Conservation (phyloP, 495 filamentous ascomycete species). For the Neurospora sp. region DNA sequence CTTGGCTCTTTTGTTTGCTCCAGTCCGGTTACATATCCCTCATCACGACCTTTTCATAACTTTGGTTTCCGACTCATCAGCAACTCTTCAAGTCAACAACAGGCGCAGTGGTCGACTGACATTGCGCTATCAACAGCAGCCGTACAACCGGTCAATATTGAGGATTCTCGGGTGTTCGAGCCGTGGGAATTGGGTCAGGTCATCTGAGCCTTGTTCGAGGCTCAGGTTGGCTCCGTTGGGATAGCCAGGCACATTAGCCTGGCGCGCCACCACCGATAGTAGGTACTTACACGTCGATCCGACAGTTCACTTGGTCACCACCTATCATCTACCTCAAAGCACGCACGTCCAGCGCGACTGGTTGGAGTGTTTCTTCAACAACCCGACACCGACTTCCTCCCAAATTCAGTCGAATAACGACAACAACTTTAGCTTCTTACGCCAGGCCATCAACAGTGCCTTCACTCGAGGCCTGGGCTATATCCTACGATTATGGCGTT, state of each 20-base stretch:
- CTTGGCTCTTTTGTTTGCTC: neutral
- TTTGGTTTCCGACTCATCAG: neutral
- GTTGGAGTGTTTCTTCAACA: neutral
- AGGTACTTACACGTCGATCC: neutral
- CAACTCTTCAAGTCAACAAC: neutral
- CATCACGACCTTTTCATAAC: neutral
- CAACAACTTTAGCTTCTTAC: neutral
- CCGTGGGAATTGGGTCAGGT: neutral
- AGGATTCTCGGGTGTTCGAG: neutral
- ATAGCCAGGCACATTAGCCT: neutral
- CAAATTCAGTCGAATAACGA: neutral
- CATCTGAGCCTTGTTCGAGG: neutral
- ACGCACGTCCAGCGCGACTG: neutral
- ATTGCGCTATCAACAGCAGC: neutral
- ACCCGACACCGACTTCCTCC: neutral
- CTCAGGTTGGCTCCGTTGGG: neutral
- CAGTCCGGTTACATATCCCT: neutral
- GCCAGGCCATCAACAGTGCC: neutral
- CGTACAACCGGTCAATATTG: neutral
- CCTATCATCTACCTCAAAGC: neutral
- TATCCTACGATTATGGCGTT: constrained; percentile 27
- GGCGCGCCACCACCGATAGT: neutral
- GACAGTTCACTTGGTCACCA: neutral
- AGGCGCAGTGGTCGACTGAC: neutral
- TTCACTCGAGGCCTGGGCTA: constrained; percentile 2